Evolutionary conservation across 345 rosid genomes (phyloP).

Genomic region (Citrus trifoliata): DNA sequence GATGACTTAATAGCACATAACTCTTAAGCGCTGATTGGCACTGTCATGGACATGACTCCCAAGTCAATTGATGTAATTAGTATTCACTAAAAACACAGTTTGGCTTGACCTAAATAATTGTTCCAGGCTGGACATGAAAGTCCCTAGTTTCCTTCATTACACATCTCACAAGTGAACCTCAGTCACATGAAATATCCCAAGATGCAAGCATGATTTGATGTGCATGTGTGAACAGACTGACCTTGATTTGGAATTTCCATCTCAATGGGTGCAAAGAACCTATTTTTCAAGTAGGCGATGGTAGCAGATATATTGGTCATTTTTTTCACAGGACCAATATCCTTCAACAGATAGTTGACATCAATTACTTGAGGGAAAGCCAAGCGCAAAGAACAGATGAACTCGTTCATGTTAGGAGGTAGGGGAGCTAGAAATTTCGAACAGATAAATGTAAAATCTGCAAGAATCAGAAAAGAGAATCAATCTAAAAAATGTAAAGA

Average conservation of each 20-base stretch:
- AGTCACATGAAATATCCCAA: not conserved
- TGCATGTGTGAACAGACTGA: slow-evolving; percentile 23
- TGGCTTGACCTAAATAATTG: not conserved
- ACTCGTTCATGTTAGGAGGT: slow-evolving; percentile 66
- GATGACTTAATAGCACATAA: not conserved
- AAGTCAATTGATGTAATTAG: not conserved
- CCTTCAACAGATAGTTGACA: slow-evolving; percentile 66
- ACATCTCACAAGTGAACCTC: not conserved
- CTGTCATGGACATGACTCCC: not conserved
- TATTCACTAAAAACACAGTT: not conserved
- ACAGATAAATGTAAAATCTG: slow-evolving; percentile 80
- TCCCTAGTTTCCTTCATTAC: not conserved
- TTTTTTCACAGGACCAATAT: slow-evolving; percentile 45
- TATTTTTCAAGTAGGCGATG: slow-evolving; percentile 49
- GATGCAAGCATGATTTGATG: not conserved
- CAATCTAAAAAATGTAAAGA: not conserved
- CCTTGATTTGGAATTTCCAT: slow-evolving; percentile 68
- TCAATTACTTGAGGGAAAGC: slow-evolving; percentile 70
- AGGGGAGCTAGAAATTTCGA: slow-evolving; percentile 75
- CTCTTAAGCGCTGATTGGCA: not conserved
- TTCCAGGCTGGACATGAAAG: not conserved
- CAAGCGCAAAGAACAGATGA: slow-evolving; percentile 39
- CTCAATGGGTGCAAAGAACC: slow-evolving; percentile 54
- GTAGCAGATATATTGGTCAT: slow-evolving; percentile 47
- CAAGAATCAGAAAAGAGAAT: slow-evolving; percentile 11